Conservation (phyloP, 352 stramenopile genomes). For the Phytophthora chlamydospora region DNA sequence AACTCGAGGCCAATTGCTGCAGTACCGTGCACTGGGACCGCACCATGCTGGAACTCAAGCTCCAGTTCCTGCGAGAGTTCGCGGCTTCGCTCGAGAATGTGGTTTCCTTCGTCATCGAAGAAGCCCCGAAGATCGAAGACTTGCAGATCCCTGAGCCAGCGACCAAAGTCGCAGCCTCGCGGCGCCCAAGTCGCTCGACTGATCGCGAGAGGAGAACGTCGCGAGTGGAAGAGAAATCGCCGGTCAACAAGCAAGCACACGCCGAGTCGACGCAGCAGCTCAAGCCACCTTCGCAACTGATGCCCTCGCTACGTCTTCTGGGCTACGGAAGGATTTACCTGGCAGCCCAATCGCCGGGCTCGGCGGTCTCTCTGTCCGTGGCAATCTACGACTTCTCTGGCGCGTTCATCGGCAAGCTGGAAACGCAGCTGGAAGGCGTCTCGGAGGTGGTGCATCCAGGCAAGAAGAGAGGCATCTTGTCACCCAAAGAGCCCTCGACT, state of each 20-base stretch:
- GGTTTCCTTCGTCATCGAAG: constrained; percentile 25
- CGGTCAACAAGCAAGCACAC: constrained; percentile 4
- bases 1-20: constrained; percentile 45
- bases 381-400: constrained; percentile 43
- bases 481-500: constrained; percentile 15
- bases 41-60: constrained; percentile 49
- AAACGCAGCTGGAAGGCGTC: constrained; percentile 25
- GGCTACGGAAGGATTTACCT: constrained; percentile 38
- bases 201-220: constrained; percentile 9
- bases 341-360: constrained; percentile 24
- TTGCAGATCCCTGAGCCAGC: constrained; percentile 15
- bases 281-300: constrained; percentile 14
- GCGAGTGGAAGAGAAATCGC: constrained; percentile 11
- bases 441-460: background rate
- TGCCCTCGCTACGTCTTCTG: constrained; percentile 34
- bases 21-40: constrained; percentile 52
- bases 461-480: constrained; percentile 34
- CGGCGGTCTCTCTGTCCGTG: constrained; percentile 27
- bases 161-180: constrained; percentile 22
- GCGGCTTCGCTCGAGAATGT: constrained; percentile 46
- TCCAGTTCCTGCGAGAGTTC: constrained; percentile 56
- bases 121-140: constrained; percentile 27
- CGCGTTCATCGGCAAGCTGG: constrained; percentile 33
- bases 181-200: constrained; percentile 23
- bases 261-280: background rate